Base-by-base conservation (phyloP, 805 yeast genomes). In the Starmerella vitae region DNA sequence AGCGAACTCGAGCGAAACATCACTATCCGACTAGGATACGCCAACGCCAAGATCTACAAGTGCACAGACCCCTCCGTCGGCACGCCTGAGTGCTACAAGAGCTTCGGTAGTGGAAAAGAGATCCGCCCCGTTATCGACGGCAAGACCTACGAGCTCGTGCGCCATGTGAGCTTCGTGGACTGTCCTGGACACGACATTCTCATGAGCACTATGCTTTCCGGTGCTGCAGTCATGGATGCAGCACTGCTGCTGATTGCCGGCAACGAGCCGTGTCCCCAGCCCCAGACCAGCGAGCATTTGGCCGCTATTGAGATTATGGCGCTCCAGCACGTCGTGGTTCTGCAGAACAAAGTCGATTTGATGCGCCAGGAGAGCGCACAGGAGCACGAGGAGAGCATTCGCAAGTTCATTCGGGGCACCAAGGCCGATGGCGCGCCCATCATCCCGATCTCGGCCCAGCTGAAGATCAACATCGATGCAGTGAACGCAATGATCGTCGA, bases 211-310 rank as follows among this genome's bases (percentile, higher is more conserved):
- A 91, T 91, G 99, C 77, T 91, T 74, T 86, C 97, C 34, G 99
- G 99, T 61, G 99, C 99, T 27, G 99, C 99, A 14, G 99, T 91
- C 49, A 91, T 91, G 99, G 99, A 91, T 65, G 99, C 99, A 41
- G 99, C 99, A 2, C 69, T 91, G 46, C 69, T 91, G 58, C 72
- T 91, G 50, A 78, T 91, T 59, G 99, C 98, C 21, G 98, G 97
- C 65, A 91, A 91, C 62, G 99, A 91, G 71, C 76, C 94, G 40
- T 91, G 99, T 70, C 99, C 99, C 45, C 99, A 91, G 70, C 99
- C 99, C 32, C 99, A 91, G 69, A 91, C 99, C 14, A 80, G 94
- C 12, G 99, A 91, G 68, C 99, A 91, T 70, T 73, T 91, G 66
- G 99, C 99, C 37, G 99, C 99, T 48, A 91, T 91, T 57, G 98